These are phyloP conservation scores for Saccharomycopsis lassenensis DNA, from an alignment of 805 yeast genomes.

Conservation along the genomic window DNA sequence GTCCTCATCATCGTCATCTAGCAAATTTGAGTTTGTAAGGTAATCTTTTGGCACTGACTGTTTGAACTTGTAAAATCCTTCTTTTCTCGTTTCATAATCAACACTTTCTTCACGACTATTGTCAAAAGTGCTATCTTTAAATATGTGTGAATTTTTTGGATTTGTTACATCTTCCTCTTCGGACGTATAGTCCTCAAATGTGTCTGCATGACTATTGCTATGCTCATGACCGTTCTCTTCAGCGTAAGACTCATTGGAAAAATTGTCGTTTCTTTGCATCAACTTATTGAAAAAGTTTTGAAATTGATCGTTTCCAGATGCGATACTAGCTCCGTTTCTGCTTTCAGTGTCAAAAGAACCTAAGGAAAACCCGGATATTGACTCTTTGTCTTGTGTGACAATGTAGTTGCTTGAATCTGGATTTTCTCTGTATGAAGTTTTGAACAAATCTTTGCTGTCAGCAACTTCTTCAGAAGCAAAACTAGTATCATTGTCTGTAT, in stretches of 20 bases:
- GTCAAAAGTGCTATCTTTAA: constrained; percentile 2
- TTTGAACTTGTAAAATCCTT: constrained; percentile 12
- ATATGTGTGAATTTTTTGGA: background rate
- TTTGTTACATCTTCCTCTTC: constrained; percentile 5
- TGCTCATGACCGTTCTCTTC: constrained; percentile 1
- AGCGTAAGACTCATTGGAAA: background rate
- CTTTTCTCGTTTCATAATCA: constrained; percentile 1
- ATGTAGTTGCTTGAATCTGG: no score
- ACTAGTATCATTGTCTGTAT: background rate
- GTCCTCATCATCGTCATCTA: constrained; percentile 10
- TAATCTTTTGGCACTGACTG: no score
- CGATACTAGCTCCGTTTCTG: constrained; percentile 5
- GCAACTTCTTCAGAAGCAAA: constrained; percentile 1
- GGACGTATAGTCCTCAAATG: constrained; percentile 6
- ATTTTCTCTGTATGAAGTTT: background rate
- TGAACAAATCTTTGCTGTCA: constrained; percentile 1
- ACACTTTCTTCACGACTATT: constrained; percentile 5
- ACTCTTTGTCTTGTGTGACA: constrained; percentile 4
- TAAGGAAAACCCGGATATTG: constrained; percentile 6
- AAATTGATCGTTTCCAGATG: constrained; percentile 1
- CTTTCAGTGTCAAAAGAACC: constrained; percentile 9
- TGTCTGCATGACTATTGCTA: constrained; percentile 5
- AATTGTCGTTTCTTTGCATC: background rate
- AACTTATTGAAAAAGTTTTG: constrained; percentile 13
- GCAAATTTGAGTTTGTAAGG: constrained; percentile 9